Conservation (phyloP, 2,329 filamentous ascomycete species). For the Diaporthe vexans region DNA sequence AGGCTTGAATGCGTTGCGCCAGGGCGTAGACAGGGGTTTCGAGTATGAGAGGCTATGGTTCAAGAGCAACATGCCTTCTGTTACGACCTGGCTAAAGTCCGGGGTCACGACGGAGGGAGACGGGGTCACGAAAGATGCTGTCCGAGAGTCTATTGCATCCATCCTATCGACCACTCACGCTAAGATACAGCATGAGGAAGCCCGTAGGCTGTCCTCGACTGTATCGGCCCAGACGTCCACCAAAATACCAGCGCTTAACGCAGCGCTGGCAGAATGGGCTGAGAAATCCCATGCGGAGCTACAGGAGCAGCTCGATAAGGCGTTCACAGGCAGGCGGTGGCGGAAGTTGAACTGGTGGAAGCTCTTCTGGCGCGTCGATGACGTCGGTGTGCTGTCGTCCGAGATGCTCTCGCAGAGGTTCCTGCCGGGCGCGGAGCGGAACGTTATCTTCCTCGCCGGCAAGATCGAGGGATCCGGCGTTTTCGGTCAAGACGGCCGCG, state of each 20-base stretch:
- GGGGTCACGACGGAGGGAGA: slow-evolving; percentile 57
- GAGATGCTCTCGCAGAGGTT: slow-evolving; percentile 85
- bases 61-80: slow-evolving; percentile 74
- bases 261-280: slow-evolving; percentile 78
- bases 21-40: slow-evolving; percentile 77
- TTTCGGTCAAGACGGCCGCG: slow-evolving; percentile 36
- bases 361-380: slow-evolving; percentile 93
- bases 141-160: slow-evolving; percentile 77
- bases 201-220: slow-evolving; percentile 52
- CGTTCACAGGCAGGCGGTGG: slow-evolving; percentile 84
- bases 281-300: slow-evolving; percentile 86
- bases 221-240: slow-evolving; percentile 53
- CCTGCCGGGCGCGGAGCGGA: slow-evolving; percentile 82
- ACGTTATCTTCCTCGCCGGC: slow-evolving; percentile 86
- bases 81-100: slow-evolving; percentile 76
- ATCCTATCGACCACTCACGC: slow-evolving; percentile 69
- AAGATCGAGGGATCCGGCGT: slow-evolving; percentile 57
- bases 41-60: slow-evolving; percentile 83
- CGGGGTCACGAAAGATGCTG: slow-evolving; percentile 71
- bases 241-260: slow-evolving; percentile 64
- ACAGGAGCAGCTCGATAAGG: slow-evolving; percentile 81
- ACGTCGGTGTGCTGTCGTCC: slow-evolving; percentile 85
- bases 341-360: slow-evolving; percentile 92
- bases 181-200: slow-evolving; percentile 65
- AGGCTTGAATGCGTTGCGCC: slow-evolving; percentile 76